Evolutionary conservation across 1,139 yeast species (phyloP), one percentile per base, ranked within the genome.

Genomic region (Nakaseomyces glabratus): DNA sequence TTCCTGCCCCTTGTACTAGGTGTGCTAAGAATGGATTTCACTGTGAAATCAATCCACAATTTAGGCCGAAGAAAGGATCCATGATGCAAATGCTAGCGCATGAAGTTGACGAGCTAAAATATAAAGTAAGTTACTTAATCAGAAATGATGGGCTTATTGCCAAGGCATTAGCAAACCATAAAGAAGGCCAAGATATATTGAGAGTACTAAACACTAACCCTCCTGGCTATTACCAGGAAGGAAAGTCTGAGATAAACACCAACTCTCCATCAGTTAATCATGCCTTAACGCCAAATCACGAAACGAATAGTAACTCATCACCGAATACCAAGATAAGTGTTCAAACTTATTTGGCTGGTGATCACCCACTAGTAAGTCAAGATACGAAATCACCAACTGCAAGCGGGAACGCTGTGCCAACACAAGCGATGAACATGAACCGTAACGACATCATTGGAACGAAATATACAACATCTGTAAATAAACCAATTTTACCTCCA

Each of bases 41-140:
- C 41, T 88, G 97, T 63, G 88, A 82, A 48, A 82, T 88, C 22
- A 95, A 88, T 55, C 96, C 96, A 1, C 79, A 79, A 47, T 88
- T 85, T 58, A 71, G 88, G 51, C 96, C 96, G 3, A 80, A 82
- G 50, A 86, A 85, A 57, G 95, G 95, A 1, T 80, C 90, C 2
- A 95, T 85, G 58, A 78, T 86, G 26, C 95, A 85, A 51, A 70
- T 80, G 33, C 64, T 86, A 48, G 72, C 86, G 48, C 82, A 81
- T 49, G 96, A 88, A 49, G 85, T 86, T 12, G 88, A 80, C 48
- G 88, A 81, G 44, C 62, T 86, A 45, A 75, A 81, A 45, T 69
- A 82, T 21, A 84, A 84, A 59, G 79, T 85, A 37, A 90, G 82
- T 49, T 69, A 74, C 61, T 59, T 84, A 20, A 77, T 84, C 24